Conservation (phyloP, 2,329 filamentous ascomycete genomes). For the Cladosporium sp. region DNA sequence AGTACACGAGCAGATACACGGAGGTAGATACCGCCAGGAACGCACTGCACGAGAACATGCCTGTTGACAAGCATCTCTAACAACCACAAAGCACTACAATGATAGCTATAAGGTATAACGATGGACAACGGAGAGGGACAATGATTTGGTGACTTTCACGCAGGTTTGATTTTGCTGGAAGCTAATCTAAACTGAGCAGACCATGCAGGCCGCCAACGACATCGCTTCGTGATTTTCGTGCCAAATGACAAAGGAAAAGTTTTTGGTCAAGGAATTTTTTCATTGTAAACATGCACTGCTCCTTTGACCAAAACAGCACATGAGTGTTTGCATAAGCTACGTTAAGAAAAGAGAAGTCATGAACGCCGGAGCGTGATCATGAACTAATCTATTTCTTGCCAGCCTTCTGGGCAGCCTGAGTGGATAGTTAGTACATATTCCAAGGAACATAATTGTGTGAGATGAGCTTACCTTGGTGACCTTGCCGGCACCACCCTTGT, state of each 20-base stretch:
- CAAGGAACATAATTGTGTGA: background rate
- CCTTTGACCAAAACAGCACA: constrained; percentile 28
- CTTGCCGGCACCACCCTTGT: constrained; percentile 51
- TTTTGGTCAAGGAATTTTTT: constrained; percentile 26
- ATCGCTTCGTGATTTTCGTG: constrained; percentile 36
- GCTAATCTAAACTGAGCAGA: constrained; percentile 34
- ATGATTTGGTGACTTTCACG: background rate
- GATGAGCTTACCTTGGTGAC: constrained; percentile 47
- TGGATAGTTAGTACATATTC: background rate
- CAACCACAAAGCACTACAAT: too few relatives aligned
- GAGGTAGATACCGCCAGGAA: too few relatives aligned
- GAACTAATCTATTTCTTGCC: constrained; percentile 39
- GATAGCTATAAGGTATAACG: background rate
- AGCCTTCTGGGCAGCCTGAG: constrained; percentile 37
- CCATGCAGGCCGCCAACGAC: constrained; percentile 31
- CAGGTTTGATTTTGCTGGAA: constrained; percentile 15
- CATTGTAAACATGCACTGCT: constrained; percentile 25
- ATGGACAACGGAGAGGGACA: background rate
- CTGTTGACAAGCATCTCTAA: too few relatives aligned
- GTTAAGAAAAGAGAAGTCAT: constrained; percentile 23
- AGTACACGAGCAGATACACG: too few relatives aligned
- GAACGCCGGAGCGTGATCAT: constrained; percentile 12
- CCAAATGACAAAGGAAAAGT: constrained; percentile 32
- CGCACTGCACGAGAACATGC: too few relatives aligned
- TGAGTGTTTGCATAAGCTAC: constrained; percentile 20